Evolutionary conservation across 2,329 filamentous ascomycete species (phyloP).

Genomic region (Scedosporium boydii): DNA sequence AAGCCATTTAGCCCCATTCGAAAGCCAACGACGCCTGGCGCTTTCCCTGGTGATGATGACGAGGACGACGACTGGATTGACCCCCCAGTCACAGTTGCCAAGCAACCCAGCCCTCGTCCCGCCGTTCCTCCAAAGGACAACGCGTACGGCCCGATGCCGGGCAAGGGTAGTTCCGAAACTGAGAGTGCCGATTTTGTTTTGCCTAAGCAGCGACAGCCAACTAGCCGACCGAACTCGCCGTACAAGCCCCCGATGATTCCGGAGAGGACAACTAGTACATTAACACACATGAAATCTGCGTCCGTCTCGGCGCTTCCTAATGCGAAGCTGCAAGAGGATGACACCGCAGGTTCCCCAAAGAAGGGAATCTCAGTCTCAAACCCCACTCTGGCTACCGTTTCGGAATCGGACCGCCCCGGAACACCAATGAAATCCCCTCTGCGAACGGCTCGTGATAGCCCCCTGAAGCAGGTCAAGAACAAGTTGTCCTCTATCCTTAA

Average conservation of each 20-base stretch:
- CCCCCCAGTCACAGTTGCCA: constrained; percentile 28
- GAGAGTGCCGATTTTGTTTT: constrained; percentile 23
- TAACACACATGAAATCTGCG: constrained; percentile 50
- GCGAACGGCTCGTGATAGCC: constrained; percentile 57
- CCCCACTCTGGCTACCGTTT: constrained; percentile 38
- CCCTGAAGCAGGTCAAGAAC: constrained; percentile 84
- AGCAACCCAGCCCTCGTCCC: neutral
- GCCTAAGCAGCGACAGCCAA: constrained; percentile 28
- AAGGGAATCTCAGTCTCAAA: constrained; percentile 56
- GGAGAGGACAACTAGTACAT: constrained; percentile 20
- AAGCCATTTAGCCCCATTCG: constrained; percentile 24
- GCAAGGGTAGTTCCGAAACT: neutral
- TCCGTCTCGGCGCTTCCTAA: constrained; percentile 42
- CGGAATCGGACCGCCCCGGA: constrained; percentile 30
- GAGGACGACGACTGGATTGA: constrained; percentile 60
- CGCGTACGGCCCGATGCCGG: neutral
- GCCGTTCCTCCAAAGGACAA: constrained; percentile 3
- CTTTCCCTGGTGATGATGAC: constrained; percentile 43
- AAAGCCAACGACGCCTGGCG: constrained; percentile 41
- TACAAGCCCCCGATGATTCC: constrained; percentile 19
- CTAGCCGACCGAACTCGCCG: constrained; percentile 24
- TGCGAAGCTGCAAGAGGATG: constrained; percentile 13
- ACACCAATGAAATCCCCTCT: constrained; percentile 48
- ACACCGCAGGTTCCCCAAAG: constrained; percentile 32
- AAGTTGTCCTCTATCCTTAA: constrained; percentile 87